Evolutionary conservation across 2,329 filamentous ascomycete species (phyloP), one percentile per base, ranked within the genome.

Genomic region (Diaporthe ampelina): DNA sequence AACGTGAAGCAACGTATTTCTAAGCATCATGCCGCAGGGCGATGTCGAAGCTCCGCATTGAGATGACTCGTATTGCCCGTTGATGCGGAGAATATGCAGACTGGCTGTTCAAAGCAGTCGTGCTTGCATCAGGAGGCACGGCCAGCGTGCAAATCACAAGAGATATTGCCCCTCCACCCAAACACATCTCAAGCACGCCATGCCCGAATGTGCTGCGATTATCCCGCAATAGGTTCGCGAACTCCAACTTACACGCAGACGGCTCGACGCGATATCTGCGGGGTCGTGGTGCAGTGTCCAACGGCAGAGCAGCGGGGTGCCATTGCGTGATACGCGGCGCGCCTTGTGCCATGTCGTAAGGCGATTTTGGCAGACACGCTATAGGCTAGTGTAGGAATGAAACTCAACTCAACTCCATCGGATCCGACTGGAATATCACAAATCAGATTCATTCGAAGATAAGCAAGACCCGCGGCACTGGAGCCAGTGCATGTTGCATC

Each of bases 271-370:
- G 43, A 54, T 75, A 75, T 75, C 71, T 75, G 74, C 74, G 74
- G 72, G 72, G 74, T 67, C 24, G 43, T 29, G 15, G 32, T 54
- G 40, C 43, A 54, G 32, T 29, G 56, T 19, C 40, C 43, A 67
- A 68, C 45, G n/a, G 29, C 65, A 43, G 56, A 43, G 68, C 72
- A 63, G 74, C 67, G 61, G 48, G 52, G 69, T 7, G 13, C 0
- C 61, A 74, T 75, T 59, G 74, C 74, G 74, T 75, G 74, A 73
- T 75, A 54, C 52, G 26, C 21, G 61, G 54, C 59, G 74, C 68
- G 56, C 70, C 68, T 74, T 73, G 74, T 75, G 74, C 73, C 72
- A 75, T 75, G 21, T 61, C 45, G 48, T 29, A 54, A 68, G n/a
- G 32, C 45, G 15, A 32, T 68, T 68, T 68, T 68, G 48, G 48